These are phyloP conservation scores for Solanum paucissectum DNA, from an alignment of 257 asterid genomes.

Conservation along the genomic window DNA sequence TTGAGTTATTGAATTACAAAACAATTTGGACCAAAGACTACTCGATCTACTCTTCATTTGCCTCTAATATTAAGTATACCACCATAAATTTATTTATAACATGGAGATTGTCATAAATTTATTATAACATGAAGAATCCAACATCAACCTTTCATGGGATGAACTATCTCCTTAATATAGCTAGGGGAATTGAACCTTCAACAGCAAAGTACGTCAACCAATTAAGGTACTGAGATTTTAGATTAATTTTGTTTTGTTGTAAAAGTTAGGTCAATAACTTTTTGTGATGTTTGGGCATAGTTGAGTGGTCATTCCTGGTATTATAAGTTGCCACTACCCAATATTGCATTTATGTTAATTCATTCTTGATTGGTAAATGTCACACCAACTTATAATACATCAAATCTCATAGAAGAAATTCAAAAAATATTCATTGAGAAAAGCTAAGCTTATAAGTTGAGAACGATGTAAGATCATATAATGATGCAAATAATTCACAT, in stretches of 20 bases:
- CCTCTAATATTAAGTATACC: neutral
- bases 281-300: neutral
- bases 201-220: no score
- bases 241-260: no score
- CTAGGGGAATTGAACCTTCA: neutral
- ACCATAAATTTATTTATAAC: neutral
- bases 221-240: accelerated
- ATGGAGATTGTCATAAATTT: neutral
- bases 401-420: neutral
- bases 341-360: neutral
- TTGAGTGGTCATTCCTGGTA: neutral
- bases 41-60: neutral
- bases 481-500: neutral
- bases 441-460: neutral
- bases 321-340: neutral
- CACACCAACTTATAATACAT: neutral
- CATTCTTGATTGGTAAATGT: neutral
- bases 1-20: neutral
- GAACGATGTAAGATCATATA: neutral
- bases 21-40: neutral
- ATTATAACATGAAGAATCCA: neutral
- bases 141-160: neutral
- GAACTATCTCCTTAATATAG: neutral
- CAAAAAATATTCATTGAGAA: neutral
- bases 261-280: neutral